Conservation (phyloP, 1,284 basidiomycete genomes). For the Moesziomyces sp. region DNA sequence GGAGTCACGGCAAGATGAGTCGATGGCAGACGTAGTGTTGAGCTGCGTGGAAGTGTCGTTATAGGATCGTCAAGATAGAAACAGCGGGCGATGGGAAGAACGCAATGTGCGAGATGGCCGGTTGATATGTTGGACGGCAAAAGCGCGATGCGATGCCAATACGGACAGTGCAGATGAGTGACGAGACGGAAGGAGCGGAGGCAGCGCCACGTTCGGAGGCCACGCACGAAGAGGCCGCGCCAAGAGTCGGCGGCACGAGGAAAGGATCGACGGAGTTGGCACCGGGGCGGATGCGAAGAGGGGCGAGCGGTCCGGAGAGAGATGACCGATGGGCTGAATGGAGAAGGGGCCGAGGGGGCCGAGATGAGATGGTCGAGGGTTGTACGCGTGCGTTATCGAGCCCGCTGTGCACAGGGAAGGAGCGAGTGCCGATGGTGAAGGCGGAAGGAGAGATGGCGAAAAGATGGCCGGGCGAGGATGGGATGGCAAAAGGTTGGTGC, state of each 20-base stretch:
- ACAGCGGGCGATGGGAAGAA: background rate
- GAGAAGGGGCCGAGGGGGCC: constrained; percentile 23
- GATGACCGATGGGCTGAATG: constrained; percentile 6
- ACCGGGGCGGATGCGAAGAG: background rate
- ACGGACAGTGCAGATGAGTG: background rate
- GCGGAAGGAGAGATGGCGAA: background rate
- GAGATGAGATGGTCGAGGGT: constrained; percentile 2
- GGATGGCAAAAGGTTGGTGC: background rate
- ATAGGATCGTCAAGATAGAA: background rate
- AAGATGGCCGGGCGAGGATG: no score
- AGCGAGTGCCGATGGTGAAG: background rate
- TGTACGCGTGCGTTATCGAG: background rate
- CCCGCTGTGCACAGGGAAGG: background rate
- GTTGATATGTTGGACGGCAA: constrained; percentile 7
- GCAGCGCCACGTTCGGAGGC: background rate
- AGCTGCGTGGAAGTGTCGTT: background rate
- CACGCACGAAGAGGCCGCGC: background rate
- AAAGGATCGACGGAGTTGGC: constrained; percentile 11
- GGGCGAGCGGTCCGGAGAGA: constrained; percentile 2
- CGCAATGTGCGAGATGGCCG: constrained; percentile 1
- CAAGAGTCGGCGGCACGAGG: background rate
- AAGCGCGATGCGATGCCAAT: background rate
- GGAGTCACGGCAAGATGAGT: background rate
- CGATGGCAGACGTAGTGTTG: no score
- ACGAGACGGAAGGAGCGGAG: background rate